Conservation (phyloP, 768 basidiomycete species). For the Phaffia australis region DNA sequence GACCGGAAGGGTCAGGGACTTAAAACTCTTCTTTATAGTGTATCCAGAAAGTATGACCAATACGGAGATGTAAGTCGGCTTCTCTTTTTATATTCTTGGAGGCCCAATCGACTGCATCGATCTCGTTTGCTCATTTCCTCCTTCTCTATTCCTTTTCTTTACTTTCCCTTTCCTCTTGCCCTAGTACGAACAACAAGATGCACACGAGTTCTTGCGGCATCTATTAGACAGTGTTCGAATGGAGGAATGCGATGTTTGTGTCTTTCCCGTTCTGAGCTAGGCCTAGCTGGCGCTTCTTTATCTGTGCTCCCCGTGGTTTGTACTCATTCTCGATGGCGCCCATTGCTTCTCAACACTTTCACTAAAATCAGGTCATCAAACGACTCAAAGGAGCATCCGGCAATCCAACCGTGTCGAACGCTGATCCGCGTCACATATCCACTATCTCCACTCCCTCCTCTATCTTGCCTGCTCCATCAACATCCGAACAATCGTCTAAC, state of each 20-base stretch:
- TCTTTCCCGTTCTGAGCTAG: background rate
- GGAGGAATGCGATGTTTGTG: slow-evolving; percentile 78
- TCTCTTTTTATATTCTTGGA: background rate
- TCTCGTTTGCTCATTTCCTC: background rate
- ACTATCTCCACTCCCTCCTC: background rate
- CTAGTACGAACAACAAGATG: slow-evolving; percentile 81
- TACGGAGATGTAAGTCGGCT: slow-evolving; percentile 54
- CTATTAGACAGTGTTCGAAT: slow-evolving; percentile 83
- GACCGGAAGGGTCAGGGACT: slow-evolving; percentile 21
- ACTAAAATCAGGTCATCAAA: slow-evolving; percentile 59
- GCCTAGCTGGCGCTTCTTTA: background rate
- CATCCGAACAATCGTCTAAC: background rate
- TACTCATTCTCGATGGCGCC: background rate
- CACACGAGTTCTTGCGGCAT: slow-evolving; percentile 83
- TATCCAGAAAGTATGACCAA: slow-evolving; percentile 82
- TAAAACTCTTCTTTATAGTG: slow-evolving; percentile 47
- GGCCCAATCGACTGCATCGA: background rate
- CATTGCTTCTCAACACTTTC: background rate
- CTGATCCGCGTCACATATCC: background rate
- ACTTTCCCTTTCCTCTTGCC: background rate
- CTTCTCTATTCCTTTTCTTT: background rate
- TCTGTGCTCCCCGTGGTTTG: background rate
- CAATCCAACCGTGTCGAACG: background rate
- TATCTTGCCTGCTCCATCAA: background rate
- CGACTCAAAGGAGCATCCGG: slow-evolving; percentile 46